These are phyloP conservation scores for Boletales sp. DNA, from an alignment of 768 basidiomycete species.

Conservation along the genomic window DNA sequence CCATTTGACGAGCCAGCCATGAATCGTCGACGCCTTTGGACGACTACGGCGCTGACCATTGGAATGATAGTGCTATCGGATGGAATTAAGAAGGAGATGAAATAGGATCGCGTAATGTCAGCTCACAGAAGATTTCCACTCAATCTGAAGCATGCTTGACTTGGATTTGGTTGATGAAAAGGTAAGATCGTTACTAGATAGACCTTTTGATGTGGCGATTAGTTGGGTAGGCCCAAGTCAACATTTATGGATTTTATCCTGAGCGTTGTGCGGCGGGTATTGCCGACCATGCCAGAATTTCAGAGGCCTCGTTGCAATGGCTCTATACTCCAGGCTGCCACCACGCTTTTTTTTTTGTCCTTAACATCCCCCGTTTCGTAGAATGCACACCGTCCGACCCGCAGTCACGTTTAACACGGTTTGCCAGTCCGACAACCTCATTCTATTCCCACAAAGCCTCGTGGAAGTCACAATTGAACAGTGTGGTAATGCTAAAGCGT, in stretches of 20 bases:
- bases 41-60: conserved; percentile 42
- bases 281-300: conserved; percentile 12
- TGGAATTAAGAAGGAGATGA: background rate
- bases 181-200: conserved; percentile 3
- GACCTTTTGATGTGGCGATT: conserved; percentile 9
- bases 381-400: background rate
- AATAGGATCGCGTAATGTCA: background rate
- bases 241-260: conserved; percentile 24
- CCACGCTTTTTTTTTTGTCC: conserved; percentile 10
- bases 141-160: conserved; percentile 26
- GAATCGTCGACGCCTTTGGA: conserved; percentile 55
- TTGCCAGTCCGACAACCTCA: conserved; percentile 8
- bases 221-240: background rate
- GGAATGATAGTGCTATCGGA: conserved; percentile 30
- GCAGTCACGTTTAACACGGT: no score
- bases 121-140: conserved; percentile 34
- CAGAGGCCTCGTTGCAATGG: background rate
- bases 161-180: background rate
- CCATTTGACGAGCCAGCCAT: conserved; percentile 80
- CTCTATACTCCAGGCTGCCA: background rate
- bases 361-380: conserved; percentile 1
- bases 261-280: conserved; percentile 12
- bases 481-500: conserved; percentile 14
- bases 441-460: conserved; percentile 18
- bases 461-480: conserved; percentile 5